A percentile compares a stretch with the other conserved stretches of the same genome.
phyloP scores from a whole-genome alignment of 768 basidiomycete species.

The Cyclocybe cylindracea region DNA sequence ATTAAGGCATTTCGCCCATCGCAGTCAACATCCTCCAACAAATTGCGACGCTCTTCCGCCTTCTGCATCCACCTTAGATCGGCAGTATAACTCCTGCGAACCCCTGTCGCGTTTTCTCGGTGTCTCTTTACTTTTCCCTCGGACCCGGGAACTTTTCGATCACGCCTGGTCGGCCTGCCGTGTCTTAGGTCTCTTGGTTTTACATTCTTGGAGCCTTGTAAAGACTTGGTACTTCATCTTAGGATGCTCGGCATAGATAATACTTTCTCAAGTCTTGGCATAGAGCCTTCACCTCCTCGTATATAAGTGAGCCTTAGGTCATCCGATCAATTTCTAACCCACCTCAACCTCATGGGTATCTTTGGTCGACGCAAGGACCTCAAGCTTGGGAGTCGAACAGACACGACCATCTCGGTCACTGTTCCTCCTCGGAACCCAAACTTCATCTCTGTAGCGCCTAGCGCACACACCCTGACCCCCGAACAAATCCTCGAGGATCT shows the following conservation, averaged over 20 bases:
- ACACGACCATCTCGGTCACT: conserved; percentile 33
- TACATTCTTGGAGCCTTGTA: not conserved
- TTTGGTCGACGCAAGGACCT: conserved; percentile 15
- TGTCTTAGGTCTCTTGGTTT: not conserved
- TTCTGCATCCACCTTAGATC: too few species aligned
- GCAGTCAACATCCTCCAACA: too few species aligned
- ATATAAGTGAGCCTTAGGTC: conserved; percentile 11
- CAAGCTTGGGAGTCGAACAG: conserved; percentile 28
- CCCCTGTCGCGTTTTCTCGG: too few species aligned
- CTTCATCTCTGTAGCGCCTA: conserved; percentile 28
- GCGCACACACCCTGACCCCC: conserved; percentile 31
- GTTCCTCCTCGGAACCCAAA: conserved; percentile 31
- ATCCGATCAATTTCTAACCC: not conserved
- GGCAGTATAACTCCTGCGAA: too few species aligned
- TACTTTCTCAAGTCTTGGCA: not conserved
- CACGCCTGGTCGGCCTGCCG: too few species aligned
- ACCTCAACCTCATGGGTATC: conserved; percentile 13
- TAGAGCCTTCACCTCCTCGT: conserved; percentile 1
- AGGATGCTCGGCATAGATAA: conserved; percentile 1
- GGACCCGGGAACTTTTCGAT: too few species aligned
- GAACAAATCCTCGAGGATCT: conserved; percentile 30
- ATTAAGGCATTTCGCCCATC: too few species aligned
- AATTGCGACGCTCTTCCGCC: too few species aligned
- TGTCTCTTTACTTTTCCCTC: too few species aligned
- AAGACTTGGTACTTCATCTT: not conserved